phyloP scores from a whole-genome alignment of 352 stramenopile genomes.

The Thalassiosira exigua region DNA sequence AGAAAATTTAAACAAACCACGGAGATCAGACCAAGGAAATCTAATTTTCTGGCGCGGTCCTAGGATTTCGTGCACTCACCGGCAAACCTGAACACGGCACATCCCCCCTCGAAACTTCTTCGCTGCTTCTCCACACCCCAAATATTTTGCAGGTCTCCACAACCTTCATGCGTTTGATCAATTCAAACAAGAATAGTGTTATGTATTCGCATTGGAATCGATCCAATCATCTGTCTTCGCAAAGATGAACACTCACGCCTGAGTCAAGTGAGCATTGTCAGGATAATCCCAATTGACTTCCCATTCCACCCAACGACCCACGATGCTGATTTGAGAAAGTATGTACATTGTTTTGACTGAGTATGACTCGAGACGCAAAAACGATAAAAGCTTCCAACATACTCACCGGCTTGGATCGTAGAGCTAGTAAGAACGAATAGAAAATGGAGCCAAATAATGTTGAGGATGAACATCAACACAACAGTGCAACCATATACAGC shows the following conservation, averaged over 20 bases:
- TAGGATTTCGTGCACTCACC: too few species aligned
- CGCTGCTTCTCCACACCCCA: conserved; percentile 33
- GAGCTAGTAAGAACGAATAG: too few species aligned
- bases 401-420: too few species aligned
- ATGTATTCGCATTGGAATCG: not conserved
- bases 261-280: conserved; percentile 59
- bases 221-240: not conserved
- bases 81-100: conserved; percentile 60
- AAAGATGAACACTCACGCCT: conserved; percentile 19
- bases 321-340: conserved; percentile 36
- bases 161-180: too few species aligned
- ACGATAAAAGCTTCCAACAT: too few species aligned
- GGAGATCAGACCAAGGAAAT: too few species aligned
- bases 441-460: too few species aligned
- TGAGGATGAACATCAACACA: conserved; percentile 19
- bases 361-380: too few species aligned
- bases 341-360: too few species aligned
- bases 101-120: conserved; percentile 27
- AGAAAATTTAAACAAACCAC: too few species aligned
- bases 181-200: too few species aligned
- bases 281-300: conserved; percentile 56
- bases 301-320: conserved; percentile 55
- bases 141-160: conserved; percentile 47
- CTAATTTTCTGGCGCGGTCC: too few species aligned
- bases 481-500: not conserved